Percentiles rank a stretch among this genome's conserved stretches.
These are phyloP conservation scores for Cyberlindnera lachancei DNA, from an alignment of 805 yeast genomes.

Conservation along the genomic window DNA sequence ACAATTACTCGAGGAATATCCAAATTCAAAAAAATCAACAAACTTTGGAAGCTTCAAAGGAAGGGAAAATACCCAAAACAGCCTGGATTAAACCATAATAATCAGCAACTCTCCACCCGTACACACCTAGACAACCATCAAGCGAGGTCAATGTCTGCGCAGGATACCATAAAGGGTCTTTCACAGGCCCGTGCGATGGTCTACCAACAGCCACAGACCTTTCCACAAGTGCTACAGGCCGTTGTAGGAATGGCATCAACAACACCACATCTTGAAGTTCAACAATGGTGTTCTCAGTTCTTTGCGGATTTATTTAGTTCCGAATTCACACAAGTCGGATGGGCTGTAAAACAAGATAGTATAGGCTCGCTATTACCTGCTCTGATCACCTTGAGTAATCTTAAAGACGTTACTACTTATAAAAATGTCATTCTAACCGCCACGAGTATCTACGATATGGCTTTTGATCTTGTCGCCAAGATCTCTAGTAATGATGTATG, in stretches of 20 bases:
- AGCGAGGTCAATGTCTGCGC: conserved; percentile 8
- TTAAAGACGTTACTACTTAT: conserved; percentile 24
- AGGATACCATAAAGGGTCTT: conserved; percentile 7
- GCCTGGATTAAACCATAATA: no score
- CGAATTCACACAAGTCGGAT: conserved; percentile 6
- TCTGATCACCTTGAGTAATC: conserved; percentile 9
- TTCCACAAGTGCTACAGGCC: conserved; percentile 11
- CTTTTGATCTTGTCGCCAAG: conserved; percentile 37
- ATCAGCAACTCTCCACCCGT: no score
- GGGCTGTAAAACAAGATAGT: conserved; percentile 14
- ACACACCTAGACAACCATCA: no score
- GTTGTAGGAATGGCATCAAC: conserved; percentile 12
- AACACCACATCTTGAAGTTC: conserved; percentile 10
- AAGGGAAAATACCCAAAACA: no score
- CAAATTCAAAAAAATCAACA: no score
- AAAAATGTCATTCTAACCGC: conserved; percentile 34
- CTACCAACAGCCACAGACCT: conserved; percentile 9
- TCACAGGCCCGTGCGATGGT: conserved; percentile 14
- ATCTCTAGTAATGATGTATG: conserved; percentile 38
- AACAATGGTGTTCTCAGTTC: conserved; percentile 22
- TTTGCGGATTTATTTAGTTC: conserved; percentile 15
- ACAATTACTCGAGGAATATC: no score
- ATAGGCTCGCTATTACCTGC: conserved; percentile 7
- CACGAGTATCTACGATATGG: conserved; percentile 37
- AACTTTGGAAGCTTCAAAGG: no score